phyloP scores from a whole-genome alignment of 2,329 filamentous ascomycete genomes.

The Tolypocladium inflatum region DNA sequence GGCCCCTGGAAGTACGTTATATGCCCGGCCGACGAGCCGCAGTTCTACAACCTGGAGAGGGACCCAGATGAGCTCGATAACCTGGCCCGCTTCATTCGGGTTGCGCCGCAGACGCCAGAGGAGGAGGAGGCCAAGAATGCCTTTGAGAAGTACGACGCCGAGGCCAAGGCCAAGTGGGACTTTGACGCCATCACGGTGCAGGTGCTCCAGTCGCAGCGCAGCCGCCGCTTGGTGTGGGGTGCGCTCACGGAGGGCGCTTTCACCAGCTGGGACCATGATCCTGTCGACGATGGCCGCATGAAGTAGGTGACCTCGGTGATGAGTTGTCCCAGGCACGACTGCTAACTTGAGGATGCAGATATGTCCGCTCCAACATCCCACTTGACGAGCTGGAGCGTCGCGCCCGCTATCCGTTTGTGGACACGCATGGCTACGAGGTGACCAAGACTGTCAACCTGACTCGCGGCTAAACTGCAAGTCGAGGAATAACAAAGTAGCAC shows the following conservation, averaged over 20 bases:
- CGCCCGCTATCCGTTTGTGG: constrained; percentile 61
- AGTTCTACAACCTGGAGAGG: constrained; percentile 68
- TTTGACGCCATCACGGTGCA: constrained; percentile 66
- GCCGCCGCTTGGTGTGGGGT: constrained; percentile 68
- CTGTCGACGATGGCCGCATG: constrained; percentile 56
- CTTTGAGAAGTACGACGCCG: constrained; percentile 59
- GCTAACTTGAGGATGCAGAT: constrained; percentile 36
- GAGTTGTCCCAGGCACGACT: background rate
- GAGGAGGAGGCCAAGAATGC: constrained; percentile 38
- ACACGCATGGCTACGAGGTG: constrained; percentile 42
- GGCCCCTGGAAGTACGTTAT: constrained; percentile 86
- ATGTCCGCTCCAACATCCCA: constrained; percentile 75
- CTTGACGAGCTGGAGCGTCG: constrained; percentile 72
- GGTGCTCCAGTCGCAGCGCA: constrained; percentile 69
- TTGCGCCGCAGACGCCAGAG: constrained; percentile 26
- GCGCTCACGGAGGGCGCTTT: constrained; percentile 69
- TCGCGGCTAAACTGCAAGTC: constrained; percentile 10
- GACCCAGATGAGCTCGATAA: constrained; percentile 76
- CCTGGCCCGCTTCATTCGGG: constrained; percentile 42
- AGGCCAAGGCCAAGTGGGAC: constrained; percentile 71
- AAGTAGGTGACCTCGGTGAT: constrained; percentile 37
- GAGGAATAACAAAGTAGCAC: background rate
- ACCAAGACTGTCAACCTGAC: constrained; percentile 27
- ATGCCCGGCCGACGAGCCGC: constrained; percentile 73
- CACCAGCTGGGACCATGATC: constrained; percentile 80